phyloP scores from a whole-genome alignment of 1,139 yeast species.

The Lodderomyces parapsilosis region DNA sequence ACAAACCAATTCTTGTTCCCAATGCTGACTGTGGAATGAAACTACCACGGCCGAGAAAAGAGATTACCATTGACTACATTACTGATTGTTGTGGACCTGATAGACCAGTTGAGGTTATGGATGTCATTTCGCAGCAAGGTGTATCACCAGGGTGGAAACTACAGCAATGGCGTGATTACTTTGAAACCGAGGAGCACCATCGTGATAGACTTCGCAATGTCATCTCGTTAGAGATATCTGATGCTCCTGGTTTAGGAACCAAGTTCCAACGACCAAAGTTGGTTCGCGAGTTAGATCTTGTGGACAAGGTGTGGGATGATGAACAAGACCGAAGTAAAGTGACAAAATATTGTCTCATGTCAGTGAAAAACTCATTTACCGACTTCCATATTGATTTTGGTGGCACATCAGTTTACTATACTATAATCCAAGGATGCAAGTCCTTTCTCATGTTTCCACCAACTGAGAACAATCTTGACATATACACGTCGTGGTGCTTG shows the following conservation, averaged over 20 bases:
- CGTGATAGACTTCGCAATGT: slow-evolving; percentile 77
- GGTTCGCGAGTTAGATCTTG: slow-evolving; percentile 70
- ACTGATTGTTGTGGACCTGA: slow-evolving; percentile 64
- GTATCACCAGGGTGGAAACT: slow-evolving; percentile 65
- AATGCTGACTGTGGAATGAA: slow-evolving; percentile 33
- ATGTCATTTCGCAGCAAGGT: slow-evolving; percentile 78
- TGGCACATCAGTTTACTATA: slow-evolving; percentile 89
- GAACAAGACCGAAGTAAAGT: slow-evolving; percentile 59
- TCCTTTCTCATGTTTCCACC: slow-evolving; percentile 81
- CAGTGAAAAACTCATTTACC: slow-evolving; percentile 76
- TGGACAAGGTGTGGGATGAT: slow-evolving; percentile 61
- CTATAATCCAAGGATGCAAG: slow-evolving; percentile 71
- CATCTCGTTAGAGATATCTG: slow-evolving; percentile 75
- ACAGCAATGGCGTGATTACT: slow-evolving; percentile 75
- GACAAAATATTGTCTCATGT: slow-evolving; percentile 83
- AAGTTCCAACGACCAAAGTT: slow-evolving; percentile 59
- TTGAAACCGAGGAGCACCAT: slow-evolving; percentile 38
- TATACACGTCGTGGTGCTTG: slow-evolving; percentile 72
- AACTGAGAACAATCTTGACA: slow-evolving; percentile 54
- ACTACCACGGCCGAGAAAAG: slow-evolving; percentile 30
- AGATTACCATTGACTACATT: slow-evolving; percentile 55
- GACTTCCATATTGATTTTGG: slow-evolving; percentile 93
- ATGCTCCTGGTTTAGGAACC: slow-evolving; percentile 48
- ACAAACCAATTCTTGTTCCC: slow-evolving; percentile 34
- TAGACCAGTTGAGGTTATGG: slow-evolving; percentile 78